Base-by-base conservation (phyloP, 2,329 filamentous ascomycete genomes). In the Ophiostoma himal-ulmi region DNA sequence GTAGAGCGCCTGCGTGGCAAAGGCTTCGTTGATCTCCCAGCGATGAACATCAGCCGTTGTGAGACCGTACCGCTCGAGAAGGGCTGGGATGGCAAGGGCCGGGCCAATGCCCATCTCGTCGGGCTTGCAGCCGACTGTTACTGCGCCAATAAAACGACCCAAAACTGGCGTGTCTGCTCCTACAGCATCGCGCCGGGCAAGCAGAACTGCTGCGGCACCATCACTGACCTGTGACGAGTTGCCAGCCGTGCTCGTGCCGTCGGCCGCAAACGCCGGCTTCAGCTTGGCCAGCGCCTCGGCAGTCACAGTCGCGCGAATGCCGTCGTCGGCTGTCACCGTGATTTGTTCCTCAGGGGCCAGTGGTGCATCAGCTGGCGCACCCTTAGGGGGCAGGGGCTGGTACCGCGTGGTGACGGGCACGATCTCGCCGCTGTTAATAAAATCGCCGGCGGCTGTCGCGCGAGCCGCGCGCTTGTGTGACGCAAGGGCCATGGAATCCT, bases 101-200 rank as follows among this genome's bases (percentile, higher is more conserved):
- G 94, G 94, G 0, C 94, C 94, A 71, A 97, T 84, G 54, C 94
- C 94, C 94, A 98, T 97, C 84, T 97, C 93, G 77, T 96, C 93
- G 0, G 94, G 94, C 68, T 83, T 84, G 78, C 92, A 96, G 14
- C 94, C 94, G 0, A 89, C 88, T 13, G 92, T 89, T 39, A 88
- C 85, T 1, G 91, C 90, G 0, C 86, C 89, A 0, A 93, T 91
- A 83, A 94, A 97, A 78, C 91, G 93, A 48, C 91, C 94, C 71
- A 96, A 88, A 76, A 97, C 92, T 0, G 96, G 83, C 0, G 93
- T 93, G 0, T 96, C 86, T 70, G 87, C 85, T 37, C 86, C 87
- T 0, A 93, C 93, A 0, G 90, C 94, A 75, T 87, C 90, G n/a
- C 94, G 84, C 68, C 92, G 86, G 91, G 96, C 94, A 79, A 97